phyloP scores from a whole-genome alignment of 2,329 filamentous ascomycete species.

The Fusarium guadeloupense region DNA sequence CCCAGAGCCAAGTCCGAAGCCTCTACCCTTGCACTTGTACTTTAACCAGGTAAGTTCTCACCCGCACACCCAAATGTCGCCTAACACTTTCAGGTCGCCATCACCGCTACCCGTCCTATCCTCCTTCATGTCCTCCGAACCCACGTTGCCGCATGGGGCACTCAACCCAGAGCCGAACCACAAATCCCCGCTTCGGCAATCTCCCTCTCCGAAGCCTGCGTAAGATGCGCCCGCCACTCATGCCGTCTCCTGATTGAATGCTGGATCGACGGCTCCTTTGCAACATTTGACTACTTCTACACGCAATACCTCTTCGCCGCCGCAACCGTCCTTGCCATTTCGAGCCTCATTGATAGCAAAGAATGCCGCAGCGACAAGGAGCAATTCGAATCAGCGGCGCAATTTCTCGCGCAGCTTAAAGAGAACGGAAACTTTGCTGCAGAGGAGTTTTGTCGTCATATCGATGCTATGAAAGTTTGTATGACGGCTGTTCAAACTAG shows the following conservation, averaged over 20 bases:
- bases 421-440: constrained; percentile 54
- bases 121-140: constrained; percentile 48
- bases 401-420: constrained; percentile 52
- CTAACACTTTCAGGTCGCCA: constrained; percentile 41
- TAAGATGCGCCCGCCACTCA: constrained; percentile 56
- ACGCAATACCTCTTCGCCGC: constrained; percentile 59
- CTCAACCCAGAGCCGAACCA: constrained; percentile 26
- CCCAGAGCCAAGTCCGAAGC: constrained; percentile 38
- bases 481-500: constrained; percentile 37
- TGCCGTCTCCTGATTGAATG: constrained; percentile 53
- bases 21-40: constrained; percentile 47
- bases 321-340: constrained; percentile 55
- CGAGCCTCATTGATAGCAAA: constrained; percentile 49
- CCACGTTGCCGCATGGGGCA: constrained; percentile 42
- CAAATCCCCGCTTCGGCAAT: constrained; percentile 47
- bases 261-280: constrained; percentile 58
- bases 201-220: constrained; percentile 55
- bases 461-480: constrained; percentile 48
- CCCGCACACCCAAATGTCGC: rapidly evolving
- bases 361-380: constrained; percentile 50
- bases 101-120: constrained; percentile 48
- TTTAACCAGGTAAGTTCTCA: constrained; percentile 43
- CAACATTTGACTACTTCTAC: constrained; percentile 58
- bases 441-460: constrained; percentile 53
- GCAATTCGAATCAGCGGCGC: constrained; percentile 50